Conservation (phyloP, 1,284 basidiomycete genomes). For the Austropuccinia psidii region DNA sequence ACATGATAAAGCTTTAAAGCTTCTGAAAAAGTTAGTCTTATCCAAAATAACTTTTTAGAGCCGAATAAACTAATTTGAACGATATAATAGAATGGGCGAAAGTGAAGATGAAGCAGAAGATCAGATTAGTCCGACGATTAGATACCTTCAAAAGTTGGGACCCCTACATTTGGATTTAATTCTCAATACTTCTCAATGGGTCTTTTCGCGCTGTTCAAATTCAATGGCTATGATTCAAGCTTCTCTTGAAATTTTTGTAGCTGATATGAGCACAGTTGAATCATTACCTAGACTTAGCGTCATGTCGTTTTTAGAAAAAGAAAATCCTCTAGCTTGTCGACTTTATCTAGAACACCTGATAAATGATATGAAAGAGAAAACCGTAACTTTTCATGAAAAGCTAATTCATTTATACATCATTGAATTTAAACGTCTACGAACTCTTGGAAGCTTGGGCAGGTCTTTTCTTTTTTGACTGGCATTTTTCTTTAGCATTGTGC, state of each 20-base stretch:
- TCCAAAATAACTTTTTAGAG: neutral
- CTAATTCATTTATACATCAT: conserved; percentile 74
- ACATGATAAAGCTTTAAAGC: conserved; percentile 76
- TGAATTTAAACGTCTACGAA: conserved; percentile 54
- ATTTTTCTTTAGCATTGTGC: neutral
- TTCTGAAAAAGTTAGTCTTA: conserved; percentile 65
- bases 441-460: conserved; percentile 58
- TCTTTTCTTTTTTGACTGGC: conserved; percentile 21
- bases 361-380: conserved; percentile 61
- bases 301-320: conserved; percentile 61
- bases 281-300: conserved; percentile 65
- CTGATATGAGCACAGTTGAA: conserved; percentile 71
- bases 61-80: neutral
- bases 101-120: conserved; percentile 70
- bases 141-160: conserved; percentile 84
- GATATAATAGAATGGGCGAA: conserved; percentile 59
- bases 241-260: conserved; percentile 71
- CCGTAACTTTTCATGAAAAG: conserved; percentile 70
- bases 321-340: conserved; percentile 51
- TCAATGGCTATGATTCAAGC: neutral
- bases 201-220: conserved; percentile 58
- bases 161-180: conserved; percentile 69
- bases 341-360: conserved; percentile 84
- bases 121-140: conserved; percentile 72
- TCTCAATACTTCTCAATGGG: conserved; percentile 72